Evolutionary conservation across 2,329 filamentous ascomycete genomes (phyloP).

Genomic region (Tolypocladium ophioglossoides): DNA sequence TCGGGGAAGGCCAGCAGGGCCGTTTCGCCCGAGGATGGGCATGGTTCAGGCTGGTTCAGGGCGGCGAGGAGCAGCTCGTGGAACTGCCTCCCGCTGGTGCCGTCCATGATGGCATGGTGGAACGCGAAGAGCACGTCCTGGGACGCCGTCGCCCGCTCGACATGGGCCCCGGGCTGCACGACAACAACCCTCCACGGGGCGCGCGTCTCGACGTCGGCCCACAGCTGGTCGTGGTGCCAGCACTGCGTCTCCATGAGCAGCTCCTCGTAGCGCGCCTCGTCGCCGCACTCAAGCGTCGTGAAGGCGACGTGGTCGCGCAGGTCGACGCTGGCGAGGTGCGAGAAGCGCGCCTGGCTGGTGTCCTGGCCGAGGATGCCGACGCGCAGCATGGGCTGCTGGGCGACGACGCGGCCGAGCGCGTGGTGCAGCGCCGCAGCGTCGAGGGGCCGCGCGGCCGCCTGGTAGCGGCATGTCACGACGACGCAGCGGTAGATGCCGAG

Average conservation of each 20-base stretch:
- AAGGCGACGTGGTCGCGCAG: constrained; percentile 32
- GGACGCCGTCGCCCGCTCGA: constrained; percentile 6
- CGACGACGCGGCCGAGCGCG: constrained; percentile 29
- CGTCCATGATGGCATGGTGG: constrained; percentile 44
- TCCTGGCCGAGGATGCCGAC: constrained; percentile 37
- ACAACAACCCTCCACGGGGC: constrained; percentile 39
- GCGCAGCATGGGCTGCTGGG: constrained; percentile 34
- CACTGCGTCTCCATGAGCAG: constrained; percentile 22
- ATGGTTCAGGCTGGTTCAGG: constrained; percentile 19
- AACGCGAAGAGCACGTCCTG: constrained; percentile 36
- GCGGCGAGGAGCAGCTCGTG: constrained; percentile 35
- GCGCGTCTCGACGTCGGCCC: constrained; percentile 24
- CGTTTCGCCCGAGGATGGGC: too few relatives aligned
- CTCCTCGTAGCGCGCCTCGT: constrained; percentile 17
- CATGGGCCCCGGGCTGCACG: constrained; percentile 11
- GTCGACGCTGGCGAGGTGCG: constrained; percentile 30
- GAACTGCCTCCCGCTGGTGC: constrained; percentile 35
- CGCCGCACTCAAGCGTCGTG: constrained; percentile 9
- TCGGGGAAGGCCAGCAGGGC: constrained; percentile 20
- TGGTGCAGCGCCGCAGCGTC: constrained; percentile 16
- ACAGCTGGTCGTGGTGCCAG: constrained; percentile 29
- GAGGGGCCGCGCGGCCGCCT: constrained; percentile 4
- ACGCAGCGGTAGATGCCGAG: constrained; percentile 38
- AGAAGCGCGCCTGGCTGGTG: constrained; percentile 31
- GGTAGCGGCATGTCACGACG: constrained; percentile 33